phyloP scores from a whole-genome alignment of 2,329 filamentous ascomycete genomes.

The Fragosphaeria purpurea region DNA sequence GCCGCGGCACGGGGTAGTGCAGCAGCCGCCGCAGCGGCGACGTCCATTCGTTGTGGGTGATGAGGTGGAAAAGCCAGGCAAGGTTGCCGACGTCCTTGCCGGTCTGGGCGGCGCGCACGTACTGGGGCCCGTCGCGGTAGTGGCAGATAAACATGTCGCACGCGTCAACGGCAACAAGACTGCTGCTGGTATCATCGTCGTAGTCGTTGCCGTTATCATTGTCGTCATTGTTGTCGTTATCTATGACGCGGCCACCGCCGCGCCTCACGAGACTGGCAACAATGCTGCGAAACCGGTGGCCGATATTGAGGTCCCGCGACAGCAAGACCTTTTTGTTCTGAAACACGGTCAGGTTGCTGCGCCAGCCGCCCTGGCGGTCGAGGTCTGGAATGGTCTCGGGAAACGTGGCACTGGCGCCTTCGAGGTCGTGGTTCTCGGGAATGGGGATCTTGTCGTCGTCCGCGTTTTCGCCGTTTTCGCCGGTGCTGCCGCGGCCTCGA shows the following conservation, averaged over 20 bases:
- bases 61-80: conserved; percentile 87
- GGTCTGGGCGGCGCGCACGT: conserved; percentile 62
- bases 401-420: conserved; percentile 51
- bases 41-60: conserved; percentile 81
- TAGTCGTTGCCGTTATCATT: conserved; percentile 52
- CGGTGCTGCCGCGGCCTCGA: conserved; percentile 20
- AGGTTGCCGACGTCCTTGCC: conserved; percentile 85
- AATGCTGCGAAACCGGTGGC: conserved; percentile 52
- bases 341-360: conserved; percentile 62
- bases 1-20: conserved; percentile 75
- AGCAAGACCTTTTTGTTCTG: conserved; percentile 68
- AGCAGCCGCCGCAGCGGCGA: conserved; percentile 72
- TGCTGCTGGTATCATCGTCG: conserved; percentile 44
- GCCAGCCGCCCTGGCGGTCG: conserved; percentile 19
- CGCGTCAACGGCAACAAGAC: conserved; percentile 44
- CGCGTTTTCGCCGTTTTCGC: conserved; percentile 27
- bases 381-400: conserved; percentile 31
- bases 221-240: conserved; percentile 39
- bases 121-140: conserved; percentile 73
- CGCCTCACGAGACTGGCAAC: conserved; percentile 60
- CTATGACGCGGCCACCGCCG: conserved; percentile 61
- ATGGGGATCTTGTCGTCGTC: conserved; percentile 22
- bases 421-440: conserved; percentile 49
- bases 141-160: conserved; percentile 82
- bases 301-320: conserved; percentile 62